Evolutionary conservation across 345 rosid species (phyloP).

Genomic region (Turritis glabra): DNA sequence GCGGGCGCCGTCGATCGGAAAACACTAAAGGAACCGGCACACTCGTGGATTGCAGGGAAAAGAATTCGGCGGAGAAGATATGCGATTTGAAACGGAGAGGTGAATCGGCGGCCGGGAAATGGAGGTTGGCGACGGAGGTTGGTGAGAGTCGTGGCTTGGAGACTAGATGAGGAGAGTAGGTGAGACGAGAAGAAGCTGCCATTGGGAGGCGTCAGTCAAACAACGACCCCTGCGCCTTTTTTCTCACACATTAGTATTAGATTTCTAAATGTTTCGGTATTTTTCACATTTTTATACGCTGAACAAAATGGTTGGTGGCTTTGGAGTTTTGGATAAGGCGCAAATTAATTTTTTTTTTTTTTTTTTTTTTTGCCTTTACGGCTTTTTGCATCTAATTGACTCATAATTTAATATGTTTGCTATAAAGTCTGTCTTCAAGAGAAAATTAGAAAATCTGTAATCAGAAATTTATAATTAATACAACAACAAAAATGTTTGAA

Average conservation of each 20-base stretch:
- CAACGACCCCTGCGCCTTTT: neutral
- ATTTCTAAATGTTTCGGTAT: neutral
- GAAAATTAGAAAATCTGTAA: neutral
- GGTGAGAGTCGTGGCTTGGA: conserved; percentile 31
- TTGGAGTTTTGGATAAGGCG: neutral
- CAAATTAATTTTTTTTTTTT: neutral
- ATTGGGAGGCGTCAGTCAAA: conserved; percentile 22
- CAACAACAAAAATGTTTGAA: neutral
- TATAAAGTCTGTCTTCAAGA: neutral
- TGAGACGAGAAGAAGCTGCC: conserved; percentile 37
- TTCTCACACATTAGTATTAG: neutral
- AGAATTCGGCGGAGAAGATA: conserved; percentile 1
- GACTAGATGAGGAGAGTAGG: conserved; percentile 28
- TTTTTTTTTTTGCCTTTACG: no score
- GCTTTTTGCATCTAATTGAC: no score
- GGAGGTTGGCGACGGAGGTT: conserved; percentile 30
- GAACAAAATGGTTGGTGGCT: conserved; percentile 11
- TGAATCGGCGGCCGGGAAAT: conserved; percentile 9
- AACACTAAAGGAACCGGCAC: conserved; percentile 11
- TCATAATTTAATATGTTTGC: no score
- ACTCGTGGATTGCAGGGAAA: neutral
- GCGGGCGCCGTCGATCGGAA: conserved; percentile 28
- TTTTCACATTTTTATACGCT: neutral
- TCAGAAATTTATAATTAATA: neutral
- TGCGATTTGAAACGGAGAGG: conserved; percentile 4